A percentile compares a stretch with the other conserved stretches of the same genome.
Evolutionary conservation across 805 yeast genomes (phyloP).

Genomic region (Yamadazyma insecticola): DNA sequence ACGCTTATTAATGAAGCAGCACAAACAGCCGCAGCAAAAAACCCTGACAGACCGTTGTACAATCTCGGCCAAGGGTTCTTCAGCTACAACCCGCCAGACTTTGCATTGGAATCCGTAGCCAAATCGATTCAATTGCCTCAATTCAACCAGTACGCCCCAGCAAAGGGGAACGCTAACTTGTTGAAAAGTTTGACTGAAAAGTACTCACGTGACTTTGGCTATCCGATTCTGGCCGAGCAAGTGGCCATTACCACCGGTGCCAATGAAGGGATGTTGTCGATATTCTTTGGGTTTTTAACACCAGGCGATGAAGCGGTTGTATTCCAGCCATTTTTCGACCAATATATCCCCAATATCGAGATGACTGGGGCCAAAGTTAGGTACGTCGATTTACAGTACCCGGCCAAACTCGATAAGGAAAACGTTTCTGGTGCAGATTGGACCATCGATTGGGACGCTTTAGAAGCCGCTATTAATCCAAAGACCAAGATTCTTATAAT

Average conservation of each 20-base stretch:
- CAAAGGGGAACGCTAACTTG: slow-evolving; percentile 79
- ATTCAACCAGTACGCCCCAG: slow-evolving; percentile 88
- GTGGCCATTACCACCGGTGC: slow-evolving; percentile 93
- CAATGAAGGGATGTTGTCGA: slow-evolving; percentile 87
- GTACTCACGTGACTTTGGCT: slow-evolving; percentile 64
- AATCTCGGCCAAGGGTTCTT: slow-evolving; percentile 97
- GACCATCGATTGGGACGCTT: slow-evolving; percentile 75
- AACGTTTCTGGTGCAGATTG: slow-evolving; percentile 81
- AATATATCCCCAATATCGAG: slow-evolving; percentile 90
- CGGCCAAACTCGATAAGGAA: slow-evolving; percentile 57
- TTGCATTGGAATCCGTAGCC: slow-evolving; percentile 79
- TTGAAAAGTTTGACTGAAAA: slow-evolving; percentile 64
- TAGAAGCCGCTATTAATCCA: slow-evolving; percentile 64
- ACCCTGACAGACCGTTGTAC: slow-evolving; percentile 66
- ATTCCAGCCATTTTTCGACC: slow-evolving; percentile 96
- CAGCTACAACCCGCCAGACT: slow-evolving; percentile 93
- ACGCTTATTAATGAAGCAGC: slow-evolving; percentile 93
- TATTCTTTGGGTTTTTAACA: slow-evolving; percentile 77
- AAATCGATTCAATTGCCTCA: slow-evolving; percentile 68
- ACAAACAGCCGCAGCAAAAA: slow-evolving; percentile 64
- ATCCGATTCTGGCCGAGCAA: slow-evolving; percentile 53
- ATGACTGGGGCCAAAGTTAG: slow-evolving; percentile 90
- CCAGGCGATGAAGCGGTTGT: slow-evolving; percentile 95
- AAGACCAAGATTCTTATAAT: slow-evolving; percentile 83
- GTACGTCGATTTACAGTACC: slow-evolving; percentile 83